A percentile compares a stretch with the other conserved stretches of the same genome.
Evolutionary conservation across 139 green algal species (phyloP).

Genomic region (Nannochloris sp.): DNA sequence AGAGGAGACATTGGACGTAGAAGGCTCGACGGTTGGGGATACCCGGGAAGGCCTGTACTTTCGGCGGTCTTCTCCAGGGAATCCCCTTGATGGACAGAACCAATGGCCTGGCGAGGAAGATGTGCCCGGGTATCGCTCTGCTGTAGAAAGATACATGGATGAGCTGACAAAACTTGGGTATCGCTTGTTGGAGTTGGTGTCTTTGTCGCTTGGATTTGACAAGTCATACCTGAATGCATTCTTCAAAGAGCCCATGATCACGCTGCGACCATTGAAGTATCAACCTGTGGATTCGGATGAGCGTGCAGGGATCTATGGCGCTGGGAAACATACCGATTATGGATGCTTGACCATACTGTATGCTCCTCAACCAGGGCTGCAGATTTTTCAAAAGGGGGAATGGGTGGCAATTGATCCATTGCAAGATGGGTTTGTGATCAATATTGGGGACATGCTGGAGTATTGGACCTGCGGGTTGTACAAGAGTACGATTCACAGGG

Average conservation of each 20-base stretch:
- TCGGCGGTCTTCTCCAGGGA: constrained; percentile 46
- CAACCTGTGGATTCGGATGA: neutral
- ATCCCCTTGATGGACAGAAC: constrained; percentile 86
- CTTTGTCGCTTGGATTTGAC: constrained; percentile 56
- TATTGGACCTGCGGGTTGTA: constrained; percentile 49
- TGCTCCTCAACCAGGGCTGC: constrained; percentile 52
- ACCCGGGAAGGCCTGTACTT: constrained; percentile 88
- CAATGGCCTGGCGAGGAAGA: constrained; percentile 61
- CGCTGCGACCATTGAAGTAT: constrained; percentile 86
- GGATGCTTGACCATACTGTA: constrained; percentile 86
- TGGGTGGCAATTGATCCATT: constrained; percentile 60
- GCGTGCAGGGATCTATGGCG: constrained; percentile 15
- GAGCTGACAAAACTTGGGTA: constrained; percentile 28
- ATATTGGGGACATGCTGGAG: constrained; percentile 92
- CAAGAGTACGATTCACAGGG: constrained; percentile 72
- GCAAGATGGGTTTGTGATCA: constrained; percentile 70
- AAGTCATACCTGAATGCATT: constrained; percentile 51
- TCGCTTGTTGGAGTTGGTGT: constrained; percentile 68
- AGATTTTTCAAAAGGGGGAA: constrained; percentile 11
- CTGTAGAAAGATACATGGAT: constrained; percentile 47
- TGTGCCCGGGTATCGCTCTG: constrained; percentile 43
- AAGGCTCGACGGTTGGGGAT: constrained; percentile 51
- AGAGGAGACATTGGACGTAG: constrained; percentile 81
- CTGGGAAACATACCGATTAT: constrained; percentile 87
- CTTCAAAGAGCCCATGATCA: constrained; percentile 66